A percentile compares a stretch with the other conserved stretches of the same genome.
Evolutionary conservation across 192 early-diverging fungal genomes (phyloP).

Genomic region (Coemansia sp.): DNA sequence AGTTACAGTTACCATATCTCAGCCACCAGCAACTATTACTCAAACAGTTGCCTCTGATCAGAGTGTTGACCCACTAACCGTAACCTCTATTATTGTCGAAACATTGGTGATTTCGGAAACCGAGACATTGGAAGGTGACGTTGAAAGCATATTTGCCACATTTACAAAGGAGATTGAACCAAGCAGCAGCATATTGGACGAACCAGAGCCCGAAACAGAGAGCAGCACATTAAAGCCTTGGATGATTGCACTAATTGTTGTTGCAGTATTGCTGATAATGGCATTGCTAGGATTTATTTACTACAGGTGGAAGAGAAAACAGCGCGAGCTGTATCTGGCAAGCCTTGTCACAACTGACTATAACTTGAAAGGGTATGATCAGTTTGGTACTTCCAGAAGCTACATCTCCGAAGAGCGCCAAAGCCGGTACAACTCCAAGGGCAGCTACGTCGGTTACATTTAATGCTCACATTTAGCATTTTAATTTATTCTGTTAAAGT

Average conservation of each 20-base stretch:
- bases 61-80: not conserved
- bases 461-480: not conserved
- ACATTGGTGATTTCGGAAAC: not conserved
- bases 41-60: not conserved
- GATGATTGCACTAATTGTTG: conserved; percentile 1
- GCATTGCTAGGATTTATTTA: not conserved
- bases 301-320: not conserved
- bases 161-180: not conserved
- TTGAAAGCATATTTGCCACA: not conserved
- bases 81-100: not conserved
- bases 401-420: conserved; percentile 1
- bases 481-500: not conserved
- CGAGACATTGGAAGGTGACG: not conserved
- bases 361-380: not conserved
- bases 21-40: not conserved
- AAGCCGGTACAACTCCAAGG: conserved; percentile 7
- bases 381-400: not conserved
- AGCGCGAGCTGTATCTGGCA: conserved; percentile 1
- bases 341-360: not conserved
- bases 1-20: not conserved
- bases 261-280: not conserved
- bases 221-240: not conserved
- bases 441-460: conserved; percentile 7
- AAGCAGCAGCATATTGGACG: not conserved
- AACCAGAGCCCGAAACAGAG: not conserved